Base-by-base conservation (phyloP, 2,329 filamentous ascomycete genomes). In the Xylaria sp. region DNA sequence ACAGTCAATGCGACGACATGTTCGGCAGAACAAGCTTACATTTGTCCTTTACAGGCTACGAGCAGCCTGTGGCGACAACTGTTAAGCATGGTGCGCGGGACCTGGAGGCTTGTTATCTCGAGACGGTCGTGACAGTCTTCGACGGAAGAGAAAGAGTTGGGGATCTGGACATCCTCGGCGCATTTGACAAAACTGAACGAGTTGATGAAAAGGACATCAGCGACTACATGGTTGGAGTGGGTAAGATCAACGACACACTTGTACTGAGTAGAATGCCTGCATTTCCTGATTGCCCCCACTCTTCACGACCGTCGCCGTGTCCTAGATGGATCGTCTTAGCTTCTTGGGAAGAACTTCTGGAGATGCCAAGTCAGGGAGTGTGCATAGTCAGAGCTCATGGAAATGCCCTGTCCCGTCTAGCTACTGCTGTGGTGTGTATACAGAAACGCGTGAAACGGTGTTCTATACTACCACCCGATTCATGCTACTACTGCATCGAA, bases 1-100 rank as follows among this genome's bases (percentile, higher is more conserved):
- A 42, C 5, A 39, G 15, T 3, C 25, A 61, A 38, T 61, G 57
- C 31, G 20, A 36, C 9, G 33, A 61, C 31, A 29, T 25, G 20
- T 61, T 65, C 25, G 22, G 42, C 33, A 39, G 29, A 17, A 61
- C 39, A 31, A 61, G 56, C 39, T 29, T 61, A 4, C 49, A 65
- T 47, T 42, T 65, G 7, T 42, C 56, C 15, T 59, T 61, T 13
- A 65, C 62, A n/a, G 62, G 62, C 20, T 65, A 61, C 31, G 62
- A 65, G 56, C 47, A 60, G 11, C 39, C 62, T 5, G 49, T 65
- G 1, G 29, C n/a, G 7, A 38, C 44, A 20, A 31, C 7, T 10
- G 55, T 20, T 2, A 15, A 45, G 5, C 45, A 49, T 10, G 55
- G 62, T 17, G 45, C 62, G 3, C 44, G 44, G 5, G 54, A 60